Base-by-base conservation (phyloP, 352 stramenopile genomes). In the Plasmopara halstedii region DNA sequence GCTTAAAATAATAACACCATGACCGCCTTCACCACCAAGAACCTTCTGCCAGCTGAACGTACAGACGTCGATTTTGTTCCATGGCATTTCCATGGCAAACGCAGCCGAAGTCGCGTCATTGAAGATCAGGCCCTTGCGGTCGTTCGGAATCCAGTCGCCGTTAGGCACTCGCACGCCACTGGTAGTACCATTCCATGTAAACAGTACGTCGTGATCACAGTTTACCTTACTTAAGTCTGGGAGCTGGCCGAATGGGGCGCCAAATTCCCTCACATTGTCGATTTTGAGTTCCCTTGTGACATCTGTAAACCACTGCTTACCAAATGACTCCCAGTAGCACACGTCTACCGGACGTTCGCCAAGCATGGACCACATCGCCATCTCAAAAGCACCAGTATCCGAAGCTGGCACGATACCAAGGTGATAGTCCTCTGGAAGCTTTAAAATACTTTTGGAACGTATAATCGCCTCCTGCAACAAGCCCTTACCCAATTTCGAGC, bases 11-110 rank as follows among this genome's bases (percentile, higher is more conserved):
- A 99, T 68, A 56, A 99, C 85, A 50, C 97, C 97, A 62, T 99
- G 97, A 37, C 73, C 96, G 40, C 95, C 97, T 73, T 99, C 97
- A 31, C 97, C 97, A 20, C 97, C 97, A 7, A 99, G 78, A 29
- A 99, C 97, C 76, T 99, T 99, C 70, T 99, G 97, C 95, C 96
- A 99, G 39, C 91, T 98, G 69, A 98, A 99, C 50, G 97, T 99
- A 44, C 91, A 98, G 42, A 99, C 93, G 67, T 99, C 96, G 42
- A 98, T 88, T 79, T 99, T 99, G 46, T 86, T 61, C 96, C 96
- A 99, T 21, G 90, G 88, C 58, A 99, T 98, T 32, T 98, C 83
- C 96, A 99, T 99, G 39, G 88, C 88, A 73, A 99, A 99, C 32
- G 94, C 96, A 20, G 96, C 96, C 20, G 93, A 98, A 15, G 96